Evolutionary conservation across 1,139 yeast species (phyloP).

Genomic region (Sugiyamaella novakii): DNA sequence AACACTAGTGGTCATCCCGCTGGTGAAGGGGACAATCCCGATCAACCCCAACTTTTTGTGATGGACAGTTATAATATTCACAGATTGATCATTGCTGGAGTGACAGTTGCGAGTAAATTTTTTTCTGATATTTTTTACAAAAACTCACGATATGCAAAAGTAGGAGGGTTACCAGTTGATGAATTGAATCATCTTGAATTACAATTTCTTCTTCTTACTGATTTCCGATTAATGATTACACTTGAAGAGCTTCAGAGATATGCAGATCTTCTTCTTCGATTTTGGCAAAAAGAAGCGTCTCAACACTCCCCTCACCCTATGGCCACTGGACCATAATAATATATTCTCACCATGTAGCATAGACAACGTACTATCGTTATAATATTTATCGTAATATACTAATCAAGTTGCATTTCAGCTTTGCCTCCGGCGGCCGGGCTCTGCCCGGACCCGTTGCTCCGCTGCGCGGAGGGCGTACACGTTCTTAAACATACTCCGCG

Average conservation of each 20-base stretch:
- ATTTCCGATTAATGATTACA: conserved; percentile 83
- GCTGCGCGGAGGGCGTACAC: not conserved
- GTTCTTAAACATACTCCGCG: not conserved
- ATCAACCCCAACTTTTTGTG: conserved; percentile 57
- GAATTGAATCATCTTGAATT: conserved; percentile 91
- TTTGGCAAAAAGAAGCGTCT: conserved; percentile 55
- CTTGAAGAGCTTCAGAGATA: conserved; percentile 89
- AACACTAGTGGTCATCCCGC: not conserved
- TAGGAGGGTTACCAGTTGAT: conserved; percentile 93
- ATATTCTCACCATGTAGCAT: conserved; percentile 15
- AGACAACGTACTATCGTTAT: not conserved
- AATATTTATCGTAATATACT: conserved; percentile 15
- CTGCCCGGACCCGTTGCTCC: conserved; percentile 9
- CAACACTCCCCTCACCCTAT: conserved; percentile 13
- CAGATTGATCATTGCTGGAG: conserved; percentile 91
- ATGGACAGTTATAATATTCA: conserved; percentile 97
- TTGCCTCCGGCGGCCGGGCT: conserved; percentile 8
- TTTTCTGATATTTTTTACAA: conserved; percentile 95
- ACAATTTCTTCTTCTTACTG: conserved; percentile 81
- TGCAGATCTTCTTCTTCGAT: conserved; percentile 80
- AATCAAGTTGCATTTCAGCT: not conserved
- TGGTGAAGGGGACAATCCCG: conserved; percentile 25
- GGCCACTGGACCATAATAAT: not conserved
- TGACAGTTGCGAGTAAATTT: conserved; percentile 93
- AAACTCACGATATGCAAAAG: conserved; percentile 94